Base-by-base conservation (phyloP, 306 rosid genomes). In the Castanea crenata region DNA sequence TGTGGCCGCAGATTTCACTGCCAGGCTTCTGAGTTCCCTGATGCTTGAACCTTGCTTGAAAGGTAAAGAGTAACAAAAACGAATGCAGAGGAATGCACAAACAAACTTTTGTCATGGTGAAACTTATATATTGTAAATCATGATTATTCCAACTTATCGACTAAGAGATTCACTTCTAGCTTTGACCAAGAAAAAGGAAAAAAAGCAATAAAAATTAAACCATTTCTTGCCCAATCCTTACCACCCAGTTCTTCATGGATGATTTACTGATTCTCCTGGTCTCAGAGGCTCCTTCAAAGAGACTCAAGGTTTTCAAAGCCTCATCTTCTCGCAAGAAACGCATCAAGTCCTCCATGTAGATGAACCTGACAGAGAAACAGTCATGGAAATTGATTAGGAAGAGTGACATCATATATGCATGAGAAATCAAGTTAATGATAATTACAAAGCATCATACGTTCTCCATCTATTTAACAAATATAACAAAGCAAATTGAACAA, bases 201-300 rank as follows among this genome's bases (percentile, higher is more conserved):
- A 38, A 32, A 6, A n/a, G 4, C 20, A 9, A 29, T 19, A 29
- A 44, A 32, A 74, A 55, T 46, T 19, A 64, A 55, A 81, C 35
- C 68, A 54, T 13, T 61, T 76, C 75, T 54, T 10, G 72, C 57
- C 34, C 80, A 59, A 52, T 71, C 56, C 96, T 90, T 81, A 94
- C 98, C 97, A 94, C 96, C 98, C 97, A 94, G 77, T 92, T 90
- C 84, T 89, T 92, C 91, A 94, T 77, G 56, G 91, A 77, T 13
- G 92, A 77, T 88, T 92, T 94, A 85, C 97, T 76, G 59, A 94
- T 90, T 87, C 19, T 92, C 78, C 70, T 80, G 23, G 75, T 46
- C 61, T 89, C 96, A 31, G 87, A 6, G 0, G 94, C 96, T 73
- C 96, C 98, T 84, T 92, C 98, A 80, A 94, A 90, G 77, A 92